Base-by-base conservation (phyloP, 441 rosid species). In the Populus hybrid region DNA sequence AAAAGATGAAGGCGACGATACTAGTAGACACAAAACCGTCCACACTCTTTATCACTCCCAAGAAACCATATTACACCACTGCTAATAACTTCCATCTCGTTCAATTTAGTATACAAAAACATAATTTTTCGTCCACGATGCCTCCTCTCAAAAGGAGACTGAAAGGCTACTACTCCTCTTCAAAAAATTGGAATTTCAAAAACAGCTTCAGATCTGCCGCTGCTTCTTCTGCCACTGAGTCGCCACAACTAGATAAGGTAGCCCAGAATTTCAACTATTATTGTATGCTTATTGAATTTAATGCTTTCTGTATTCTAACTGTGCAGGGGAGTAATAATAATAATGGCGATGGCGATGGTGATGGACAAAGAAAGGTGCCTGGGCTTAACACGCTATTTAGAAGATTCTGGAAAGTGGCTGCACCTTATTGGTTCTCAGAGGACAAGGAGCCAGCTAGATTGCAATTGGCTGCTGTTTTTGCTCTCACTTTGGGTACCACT, bases 341-440 rank as follows among this genome's bases (percentile, higher is more conserved):
- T 30, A 12, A 59, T n/a, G 74, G 73, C 42, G 80, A 81, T 16
- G 70, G n/a, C 10, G 30, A 59, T 20, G 74, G 73, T 63, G 80
- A 82, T 57, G 78, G 59, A 24, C 74, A 73, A 77, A 81, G 85
- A 82, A 81, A 86, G 76, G 85, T 79, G 64, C 79, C 92, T 34
- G 84, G 84, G 76, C 75, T 83, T 23, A 82, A 75, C 69, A 83
- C 85, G 63, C 88, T 93, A 34, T 81, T 84, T 70, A 82, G 85
- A 79, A 88, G 95, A 84, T 88, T 95, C 85, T 87, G 87, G 94
- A 95, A 93, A 90, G 98, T 95, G 66, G 98, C 98, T 0, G 92
- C 96, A 63, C 97, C 99, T 23, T 95, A 86, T 80, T 95, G 98
- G 98, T 91, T 78, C 83, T 92, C 97, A 3, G 96, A 93, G 26